Evolutionary conservation across 345 rosid genomes (phyloP).

Genomic region (Diplotaxis tenuifolia): DNA sequence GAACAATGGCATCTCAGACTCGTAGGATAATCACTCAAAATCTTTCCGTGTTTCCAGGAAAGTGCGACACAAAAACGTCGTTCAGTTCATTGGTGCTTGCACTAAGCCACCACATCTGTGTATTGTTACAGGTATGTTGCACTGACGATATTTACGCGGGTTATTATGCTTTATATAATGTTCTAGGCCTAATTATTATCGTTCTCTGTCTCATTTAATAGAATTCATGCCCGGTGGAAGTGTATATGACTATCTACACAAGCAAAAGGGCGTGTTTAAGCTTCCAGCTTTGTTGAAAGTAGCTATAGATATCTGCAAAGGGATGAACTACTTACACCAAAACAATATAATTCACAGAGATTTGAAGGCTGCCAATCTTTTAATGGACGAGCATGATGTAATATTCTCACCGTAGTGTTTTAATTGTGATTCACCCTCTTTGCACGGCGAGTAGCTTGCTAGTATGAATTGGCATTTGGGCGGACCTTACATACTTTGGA

Average conservation of each 20-base stretch:
- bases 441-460: not conserved
- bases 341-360: constrained; percentile 95
- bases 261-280: constrained; percentile 85
- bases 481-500: not conserved
- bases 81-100: constrained; percentile 97
- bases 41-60: constrained; percentile 53
- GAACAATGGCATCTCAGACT: constrained; percentile 9
- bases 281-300: constrained; percentile 84
- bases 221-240: constrained; percentile 99
- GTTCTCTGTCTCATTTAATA: constrained; percentile 23
- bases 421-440: not conserved
- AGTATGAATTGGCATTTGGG: not conserved
- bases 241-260: constrained; percentile 96
- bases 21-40: constrained; percentile 12
- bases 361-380: constrained; percentile 91
- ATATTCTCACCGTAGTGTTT: constrained; percentile 24
- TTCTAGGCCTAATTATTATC: not conserved
- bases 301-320: constrained; percentile 92
- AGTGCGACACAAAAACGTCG: constrained; percentile 94
- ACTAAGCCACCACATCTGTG: constrained; percentile 90
- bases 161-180: constrained; percentile 6
- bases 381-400: constrained; percentile 99
- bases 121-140: constrained; percentile 76
- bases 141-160: not conserved
- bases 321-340: constrained; percentile 97